Evolutionary conservation across 1,284 basidiomycete species (phyloP), one percentile per base, ranked within the genome.

Genomic region (Rhodotorula mucilaginosa): DNA sequence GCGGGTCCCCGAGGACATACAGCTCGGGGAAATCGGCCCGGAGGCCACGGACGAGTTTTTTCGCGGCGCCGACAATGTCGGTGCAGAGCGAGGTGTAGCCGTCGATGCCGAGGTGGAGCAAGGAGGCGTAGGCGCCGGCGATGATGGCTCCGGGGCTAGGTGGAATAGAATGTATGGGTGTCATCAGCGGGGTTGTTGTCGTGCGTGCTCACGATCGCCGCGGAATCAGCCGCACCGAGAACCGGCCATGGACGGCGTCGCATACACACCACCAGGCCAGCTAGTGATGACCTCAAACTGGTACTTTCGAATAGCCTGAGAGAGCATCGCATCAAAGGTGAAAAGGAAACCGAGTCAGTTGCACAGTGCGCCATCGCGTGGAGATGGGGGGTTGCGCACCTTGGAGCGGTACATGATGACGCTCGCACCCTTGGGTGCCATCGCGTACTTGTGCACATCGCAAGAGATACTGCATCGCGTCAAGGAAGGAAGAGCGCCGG

Each of bases 91-190:
- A 84, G n/a, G 92, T 86, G 83, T 99, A 99, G 21, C 97, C 97
- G 88, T 90, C 86, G 70, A 89, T 85, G 44, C 96, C 96, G 83
- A 97, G 89, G 80, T 91, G 88, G 79, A 96, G 90, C 88, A 98
- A 89, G 1, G 93, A 93, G 5, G 96, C 93, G 94, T 95, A 99
- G 23, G 93, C 90, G 58, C 93, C 96, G 18, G 96, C 96, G 71
- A 99, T 91, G 69, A 98, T 83, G 0, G 93, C 89, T 15, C 96
- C 96, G 0, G 95, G 93, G 58, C 95, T 66, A 65, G 31, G 54
- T 21, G 13, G 6, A 19, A 26, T n/a, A 4, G 19, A 21, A 19
- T 44, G 10, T 8, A 44, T 13, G 39, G 39, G 39, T 2, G 12
- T 44, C 3, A 18, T 29, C 26, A 57, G 54, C 54, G 49, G 49